Conservation (phyloP, 306 rosid species). For the Oemleria cerasiformis region DNA sequence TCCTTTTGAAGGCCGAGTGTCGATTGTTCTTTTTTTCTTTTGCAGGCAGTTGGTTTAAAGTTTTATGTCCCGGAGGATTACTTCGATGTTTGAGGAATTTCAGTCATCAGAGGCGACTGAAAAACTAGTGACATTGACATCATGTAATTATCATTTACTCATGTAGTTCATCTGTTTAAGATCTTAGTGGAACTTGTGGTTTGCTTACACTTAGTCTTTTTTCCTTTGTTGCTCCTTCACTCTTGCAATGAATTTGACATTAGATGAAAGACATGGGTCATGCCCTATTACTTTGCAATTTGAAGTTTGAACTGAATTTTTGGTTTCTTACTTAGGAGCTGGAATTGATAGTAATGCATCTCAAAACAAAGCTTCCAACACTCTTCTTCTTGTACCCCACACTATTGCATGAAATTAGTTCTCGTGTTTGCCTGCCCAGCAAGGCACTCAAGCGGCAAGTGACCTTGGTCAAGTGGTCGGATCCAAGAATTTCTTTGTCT, state of each 20-base stretch:
- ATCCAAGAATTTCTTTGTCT: too few relatives aligned
- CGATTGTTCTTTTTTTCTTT: neutral
- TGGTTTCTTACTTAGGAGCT: neutral
- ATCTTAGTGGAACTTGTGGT: too few relatives aligned
- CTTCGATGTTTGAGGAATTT: slow-evolving; percentile 8
- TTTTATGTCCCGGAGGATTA: slow-evolving; percentile 13
- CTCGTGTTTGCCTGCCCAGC: too few relatives aligned
- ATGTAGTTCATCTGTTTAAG: neutral
- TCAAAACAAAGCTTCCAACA: too few relatives aligned
- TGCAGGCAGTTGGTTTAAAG: slow-evolving; percentile 10
- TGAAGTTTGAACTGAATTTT: neutral
- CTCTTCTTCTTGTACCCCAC: too few relatives aligned
- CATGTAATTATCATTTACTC: neutral
- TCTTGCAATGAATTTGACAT: neutral
- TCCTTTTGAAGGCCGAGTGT: neutral
- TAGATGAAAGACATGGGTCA: neutral
- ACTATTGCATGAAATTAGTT: too few relatives aligned
- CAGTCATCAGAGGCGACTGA: neutral
- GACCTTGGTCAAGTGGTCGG: too few relatives aligned
- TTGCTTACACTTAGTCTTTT: too few relatives aligned
- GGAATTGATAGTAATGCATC: too few relatives aligned
- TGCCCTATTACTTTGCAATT: neutral
- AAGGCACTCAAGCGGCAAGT: too few relatives aligned
- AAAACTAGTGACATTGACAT: neutral
- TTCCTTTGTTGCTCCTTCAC: neutral